A percentile compares a stretch with the other conserved stretches of the same genome.
Evolutionary conservation across 2,329 filamentous ascomycete species (phyloP).

Genomic region (Cercospora zeae-maydis): DNA sequence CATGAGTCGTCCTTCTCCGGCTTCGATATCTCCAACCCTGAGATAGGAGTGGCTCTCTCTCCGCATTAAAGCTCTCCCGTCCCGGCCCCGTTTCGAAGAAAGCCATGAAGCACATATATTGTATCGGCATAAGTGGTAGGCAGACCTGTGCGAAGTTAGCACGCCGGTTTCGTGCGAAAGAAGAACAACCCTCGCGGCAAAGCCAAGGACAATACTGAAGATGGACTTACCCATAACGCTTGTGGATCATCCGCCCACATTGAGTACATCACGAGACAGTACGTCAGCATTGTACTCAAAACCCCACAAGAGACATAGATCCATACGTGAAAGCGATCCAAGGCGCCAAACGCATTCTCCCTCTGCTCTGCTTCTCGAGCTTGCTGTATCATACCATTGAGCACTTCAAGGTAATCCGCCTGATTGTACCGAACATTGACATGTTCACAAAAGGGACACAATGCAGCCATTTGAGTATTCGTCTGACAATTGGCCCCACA

Average conservation of each 20-base stretch:
- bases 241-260: neutral
- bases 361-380: neutral
- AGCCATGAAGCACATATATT: neutral
- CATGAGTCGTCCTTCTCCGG: neutral
- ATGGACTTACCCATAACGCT: neutral
- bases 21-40: neutral
- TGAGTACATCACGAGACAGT: neutral
- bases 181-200: neutral
- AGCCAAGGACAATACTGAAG: neutral
- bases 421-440: neutral
- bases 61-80: neutral
- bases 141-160: neutral
- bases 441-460: slow-evolving; percentile 1
- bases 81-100: neutral
- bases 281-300: neutral
- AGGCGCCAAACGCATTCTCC: neutral
- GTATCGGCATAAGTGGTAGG: neutral
- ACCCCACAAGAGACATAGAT: neutral
- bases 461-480: neutral
- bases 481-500: neutral
- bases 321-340: neutral
- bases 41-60: neutral
- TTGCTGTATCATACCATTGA: neutral
- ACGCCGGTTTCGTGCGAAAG: too few species aligned
- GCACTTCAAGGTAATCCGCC: neutral